Conservation (phyloP, 2,329 filamentous ascomycete genomes). For the Claviceps purpurea region DNA sequence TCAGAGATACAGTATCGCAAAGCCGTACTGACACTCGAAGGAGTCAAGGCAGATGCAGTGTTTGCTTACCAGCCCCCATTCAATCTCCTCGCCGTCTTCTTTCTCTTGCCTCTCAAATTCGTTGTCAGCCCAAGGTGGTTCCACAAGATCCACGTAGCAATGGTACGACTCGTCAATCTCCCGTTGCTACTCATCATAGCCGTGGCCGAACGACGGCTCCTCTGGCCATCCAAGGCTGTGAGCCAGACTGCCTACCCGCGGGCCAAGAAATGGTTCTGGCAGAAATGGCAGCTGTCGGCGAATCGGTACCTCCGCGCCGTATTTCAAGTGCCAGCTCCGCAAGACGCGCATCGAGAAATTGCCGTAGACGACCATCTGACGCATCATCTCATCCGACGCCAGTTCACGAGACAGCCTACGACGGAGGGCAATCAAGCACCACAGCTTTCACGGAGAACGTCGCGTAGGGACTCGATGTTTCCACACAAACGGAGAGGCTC, state of each 20-base stretch:
- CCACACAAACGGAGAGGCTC: conserved; percentile 35
- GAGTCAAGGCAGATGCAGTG: conserved; percentile 72
- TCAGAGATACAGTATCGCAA: conserved; percentile 76
- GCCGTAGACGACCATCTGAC: conserved; percentile 46
- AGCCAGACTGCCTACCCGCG: conserved; percentile 11
- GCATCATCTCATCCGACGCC: conserved; percentile 42
- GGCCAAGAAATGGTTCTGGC: conserved; percentile 43
- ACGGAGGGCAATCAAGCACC: conserved; percentile 14
- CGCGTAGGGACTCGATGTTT: conserved; percentile 44
- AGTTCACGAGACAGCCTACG: conserved; percentile 35
- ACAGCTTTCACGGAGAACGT: conserved; percentile 17
- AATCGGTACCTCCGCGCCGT: conserved; percentile 61
- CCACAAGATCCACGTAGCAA: conserved; percentile 75
- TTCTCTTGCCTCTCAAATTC: conserved; percentile 66
- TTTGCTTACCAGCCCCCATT: conserved; percentile 76
- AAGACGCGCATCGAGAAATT: conserved; percentile 43
- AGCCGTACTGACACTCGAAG: conserved; percentile 71
- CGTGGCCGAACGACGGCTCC: conserved; percentile 52
- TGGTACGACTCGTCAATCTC: conserved; percentile 60
- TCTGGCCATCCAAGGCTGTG: conserved; percentile 37
- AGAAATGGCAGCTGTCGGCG: conserved; percentile 53
- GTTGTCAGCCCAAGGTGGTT: conserved; percentile 73
- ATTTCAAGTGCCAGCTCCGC: conserved; percentile 57
- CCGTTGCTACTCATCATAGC: conserved; percentile 62
- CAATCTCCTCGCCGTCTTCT: conserved; percentile 63